These are phyloP conservation scores for Thalassiosira livingstoniorum DNA, from an alignment of 352 stramenopile genomes.

Conservation along the genomic window DNA sequence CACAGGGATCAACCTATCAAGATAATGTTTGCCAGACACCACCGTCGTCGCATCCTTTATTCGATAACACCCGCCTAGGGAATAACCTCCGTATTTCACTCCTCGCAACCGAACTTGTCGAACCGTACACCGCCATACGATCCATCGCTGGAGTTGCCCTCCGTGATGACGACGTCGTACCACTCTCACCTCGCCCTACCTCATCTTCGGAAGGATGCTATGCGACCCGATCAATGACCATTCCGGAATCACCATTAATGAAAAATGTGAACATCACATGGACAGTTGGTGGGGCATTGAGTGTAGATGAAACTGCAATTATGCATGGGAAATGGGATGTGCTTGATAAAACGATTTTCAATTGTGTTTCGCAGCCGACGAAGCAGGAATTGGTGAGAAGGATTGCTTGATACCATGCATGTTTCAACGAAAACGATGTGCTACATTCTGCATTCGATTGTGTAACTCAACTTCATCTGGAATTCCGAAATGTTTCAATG, in stretches of 20 bases:
- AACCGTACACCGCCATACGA: constrained; percentile 87
- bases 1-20: background rate
- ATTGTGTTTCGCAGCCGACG: constrained; percentile 63
- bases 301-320: constrained; percentile 73
- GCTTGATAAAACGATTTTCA: constrained; percentile 54
- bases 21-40: background rate
- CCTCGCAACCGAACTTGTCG: constrained; percentile 91
- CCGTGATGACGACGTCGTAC: constrained; percentile 49
- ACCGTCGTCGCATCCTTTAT: constrained; percentile 5
- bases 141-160: constrained; percentile 39
- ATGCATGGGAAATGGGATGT: constrained; percentile 75
- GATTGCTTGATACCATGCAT: constrained; percentile 25
- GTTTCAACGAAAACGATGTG: too few relatives aligned
- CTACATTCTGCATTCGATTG: too few relatives aligned
- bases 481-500: background rate
- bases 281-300: constrained; percentile 78
- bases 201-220: constrained; percentile 21
- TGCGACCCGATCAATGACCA: constrained; percentile 21
- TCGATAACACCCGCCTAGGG: constrained; percentile 17
- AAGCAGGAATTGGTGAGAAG: constrained; percentile 39
- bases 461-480: background rate
- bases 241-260: constrained; percentile 37
- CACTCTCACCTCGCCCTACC: constrained; percentile 24
- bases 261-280: constrained; percentile 62
- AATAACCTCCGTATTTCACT: constrained; percentile 89